Evolutionary conservation across 805 yeast genomes (phyloP), one percentile per base, ranked within the genome.

Genomic region (Saccharomycopsis selenospora): DNA sequence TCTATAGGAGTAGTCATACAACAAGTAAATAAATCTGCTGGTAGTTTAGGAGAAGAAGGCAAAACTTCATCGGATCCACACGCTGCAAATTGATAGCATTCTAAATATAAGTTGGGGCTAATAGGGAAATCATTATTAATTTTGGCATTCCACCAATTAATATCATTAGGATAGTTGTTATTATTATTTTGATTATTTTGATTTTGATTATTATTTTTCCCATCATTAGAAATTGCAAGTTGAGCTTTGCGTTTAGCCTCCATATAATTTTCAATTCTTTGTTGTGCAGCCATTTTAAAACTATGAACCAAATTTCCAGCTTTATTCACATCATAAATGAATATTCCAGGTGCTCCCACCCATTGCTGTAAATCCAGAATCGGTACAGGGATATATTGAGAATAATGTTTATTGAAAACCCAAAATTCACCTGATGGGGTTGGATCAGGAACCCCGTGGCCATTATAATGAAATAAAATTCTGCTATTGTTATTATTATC

Each of bases 371-470:
- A 69, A 60, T 93, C 99, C 64, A 86, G 89, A n/a, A 93, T 67
- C 6, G 96, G 86, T 1, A 93, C 93, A 0, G 99, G 99, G 50
- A 93, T 93, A 63, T 93, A 93, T 66, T 93, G 99, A 1, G 99
- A 93, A 63, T 90, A 93, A 1, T 96, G 96, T 56, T 97, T 72
- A 64, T 93, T 93, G 69, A 93, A 93, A 8, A 93, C 98, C 99
- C 99, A 93, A 25, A 93, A 87, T 61, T 93, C 99, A 20, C 99
- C 99, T 41, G 90, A 79, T 29, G 88, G 80, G 0, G 99, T 93
- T 0, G 99, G 98, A 58, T 88, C 88, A 0, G 99, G 99, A 1
- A 93, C 99, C 22, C 99, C 99, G 61, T 93, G 99, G 4, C 99
- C 99, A 58, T 93, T 93, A 63, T 93, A 93, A 63, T 93, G 98